phyloP scores from a whole-genome alignment of 179 eudicot genomes.

The Beta lomatogona region DNA sequence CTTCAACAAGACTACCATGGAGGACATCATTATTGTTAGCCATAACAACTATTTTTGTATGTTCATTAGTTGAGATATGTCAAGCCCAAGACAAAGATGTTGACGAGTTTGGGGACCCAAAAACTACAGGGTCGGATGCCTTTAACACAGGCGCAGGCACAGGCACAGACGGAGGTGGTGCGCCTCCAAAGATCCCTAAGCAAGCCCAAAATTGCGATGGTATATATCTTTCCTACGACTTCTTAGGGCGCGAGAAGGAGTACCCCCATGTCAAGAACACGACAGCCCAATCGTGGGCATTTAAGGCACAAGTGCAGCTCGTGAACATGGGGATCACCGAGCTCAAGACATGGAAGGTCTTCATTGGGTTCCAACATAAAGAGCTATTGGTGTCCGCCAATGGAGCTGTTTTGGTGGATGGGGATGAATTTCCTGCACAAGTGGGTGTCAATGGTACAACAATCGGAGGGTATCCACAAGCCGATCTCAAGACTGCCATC shows the following conservation, averaged over 20 bases:
- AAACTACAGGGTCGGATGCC: slow-evolving; percentile 20
- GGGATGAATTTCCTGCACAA: slow-evolving; percentile 57
- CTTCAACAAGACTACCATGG: slow-evolving; percentile 42
- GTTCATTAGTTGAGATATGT: slow-evolving; percentile 19
- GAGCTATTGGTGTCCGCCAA: slow-evolving; percentile 71
- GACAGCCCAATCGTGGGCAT: slow-evolving; percentile 84
- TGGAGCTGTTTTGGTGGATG: slow-evolving; percentile 64
- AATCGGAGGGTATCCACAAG: slow-evolving; percentile 62
- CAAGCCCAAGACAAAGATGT: slow-evolving; percentile 25
- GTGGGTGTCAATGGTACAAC: slow-evolving; percentile 69
- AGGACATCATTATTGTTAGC: slow-evolving; percentile 15
- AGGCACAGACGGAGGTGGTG: slow-evolving; percentile 19
- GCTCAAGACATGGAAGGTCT: slow-evolving; percentile 76
- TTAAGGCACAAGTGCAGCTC: slow-evolving; percentile 46
- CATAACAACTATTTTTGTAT: slow-evolving; percentile 3
- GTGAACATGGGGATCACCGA: slow-evolving; percentile 67
- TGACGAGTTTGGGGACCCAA: slow-evolving; percentile 57
- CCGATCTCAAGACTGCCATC: slow-evolving; percentile 78
- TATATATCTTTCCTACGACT: slow-evolving; percentile 58
- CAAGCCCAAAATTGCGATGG: slow-evolving; percentile 56
- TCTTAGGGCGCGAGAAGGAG: slow-evolving; percentile 61
- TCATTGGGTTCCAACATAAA: slow-evolving; percentile 62
- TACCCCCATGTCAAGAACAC: slow-evolving; percentile 71
- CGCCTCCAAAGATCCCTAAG: slow-evolving; percentile 41
- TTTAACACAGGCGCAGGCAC: slow-evolving; percentile 14